A percentile compares a stretch with the other conserved stretches of the same genome.
Conservation (phyloP, 805 yeast species). For the Blastobotrys parvus region DNA sequence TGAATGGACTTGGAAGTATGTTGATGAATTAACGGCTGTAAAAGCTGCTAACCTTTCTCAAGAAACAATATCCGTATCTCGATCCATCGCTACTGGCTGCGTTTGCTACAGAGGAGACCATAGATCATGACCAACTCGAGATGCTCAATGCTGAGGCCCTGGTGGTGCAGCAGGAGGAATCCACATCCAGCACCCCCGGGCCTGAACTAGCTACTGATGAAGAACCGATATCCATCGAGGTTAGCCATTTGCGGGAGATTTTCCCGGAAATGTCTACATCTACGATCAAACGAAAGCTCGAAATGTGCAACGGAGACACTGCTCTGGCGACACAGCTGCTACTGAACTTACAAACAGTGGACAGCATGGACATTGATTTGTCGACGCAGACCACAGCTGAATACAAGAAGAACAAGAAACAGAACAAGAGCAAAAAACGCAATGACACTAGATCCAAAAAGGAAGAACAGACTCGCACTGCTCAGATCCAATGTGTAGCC, state of each 20-base stretch:
- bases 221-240: conserved; percentile 1
- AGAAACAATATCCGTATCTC: conserved; percentile 4
- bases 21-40: not conserved
- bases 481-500: conserved; percentile 4
- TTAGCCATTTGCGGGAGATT: conserved; percentile 12
- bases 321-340: conserved; percentile 12
- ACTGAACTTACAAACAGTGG: conserved; percentile 8
- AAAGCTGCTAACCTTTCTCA: not conserved
- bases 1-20: too few relatives aligned
- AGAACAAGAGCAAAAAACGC: not conserved
- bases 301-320: conserved; percentile 11
- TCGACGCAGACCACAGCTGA: conserved; percentile 1
- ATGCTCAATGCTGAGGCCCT: conserved; percentile 5
- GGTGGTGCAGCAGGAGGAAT: not conserved
- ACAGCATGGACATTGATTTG: conserved; percentile 4
- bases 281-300: conserved; percentile 8
- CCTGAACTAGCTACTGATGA: conserved; percentile 3
- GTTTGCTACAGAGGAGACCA: conserved; percentile 2
- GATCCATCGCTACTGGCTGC: conserved; percentile 7
- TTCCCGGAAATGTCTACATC: conserved; percentile 14
- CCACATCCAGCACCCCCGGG: not conserved
- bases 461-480: too few relatives aligned
- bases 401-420: not conserved
- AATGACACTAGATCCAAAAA: not conserved
- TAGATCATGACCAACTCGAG: conserved; percentile 2